Evolutionary conservation across 306 rosid species (phyloP).

Genomic region (Dryas octopetala): DNA sequence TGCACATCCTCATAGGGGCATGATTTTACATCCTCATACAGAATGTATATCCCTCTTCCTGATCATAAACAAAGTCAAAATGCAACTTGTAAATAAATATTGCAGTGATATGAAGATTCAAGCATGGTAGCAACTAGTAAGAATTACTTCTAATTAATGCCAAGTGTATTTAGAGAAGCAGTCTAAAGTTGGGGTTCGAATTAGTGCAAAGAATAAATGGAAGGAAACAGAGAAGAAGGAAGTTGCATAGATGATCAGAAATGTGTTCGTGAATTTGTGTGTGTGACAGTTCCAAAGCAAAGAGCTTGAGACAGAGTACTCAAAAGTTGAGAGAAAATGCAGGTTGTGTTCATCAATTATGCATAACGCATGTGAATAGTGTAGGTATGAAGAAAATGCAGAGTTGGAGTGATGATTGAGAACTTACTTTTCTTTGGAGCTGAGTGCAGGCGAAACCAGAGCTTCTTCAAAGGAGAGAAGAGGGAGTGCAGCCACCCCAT

Average conservation of each 20-base stretch:
- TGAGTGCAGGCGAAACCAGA: constrained; percentile 72
- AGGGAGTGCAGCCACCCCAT: constrained; percentile 96
- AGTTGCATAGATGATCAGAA: background rate
- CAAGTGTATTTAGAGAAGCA: too few species aligned
- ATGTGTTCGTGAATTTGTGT: background rate
- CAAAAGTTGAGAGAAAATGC: background rate
- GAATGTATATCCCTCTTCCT: constrained; percentile 90
- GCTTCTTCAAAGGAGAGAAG: constrained; percentile 83
- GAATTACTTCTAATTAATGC: too few species aligned
- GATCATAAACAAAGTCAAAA: constrained; percentile 14
- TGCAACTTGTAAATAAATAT: background rate
- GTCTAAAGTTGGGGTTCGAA: too few species aligned
- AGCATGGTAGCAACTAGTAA: too few species aligned
- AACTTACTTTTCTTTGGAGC: constrained; percentile 70
- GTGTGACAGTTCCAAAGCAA: background rate
- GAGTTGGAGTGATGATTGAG: background rate
- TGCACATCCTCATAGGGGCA: constrained; percentile 91
- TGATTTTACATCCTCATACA: constrained; percentile 86
- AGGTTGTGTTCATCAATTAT: background rate
- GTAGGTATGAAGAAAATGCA: constrained; percentile 12
- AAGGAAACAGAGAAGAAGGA: background rate
- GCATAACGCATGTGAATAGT: background rate
- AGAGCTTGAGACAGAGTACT: background rate
- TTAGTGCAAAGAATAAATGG: too few species aligned
- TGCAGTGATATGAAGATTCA: background rate